These are phyloP conservation scores for Sambucus nigra DNA, from an alignment of 129 eudicot species.

Conservation along the genomic window DNA sequence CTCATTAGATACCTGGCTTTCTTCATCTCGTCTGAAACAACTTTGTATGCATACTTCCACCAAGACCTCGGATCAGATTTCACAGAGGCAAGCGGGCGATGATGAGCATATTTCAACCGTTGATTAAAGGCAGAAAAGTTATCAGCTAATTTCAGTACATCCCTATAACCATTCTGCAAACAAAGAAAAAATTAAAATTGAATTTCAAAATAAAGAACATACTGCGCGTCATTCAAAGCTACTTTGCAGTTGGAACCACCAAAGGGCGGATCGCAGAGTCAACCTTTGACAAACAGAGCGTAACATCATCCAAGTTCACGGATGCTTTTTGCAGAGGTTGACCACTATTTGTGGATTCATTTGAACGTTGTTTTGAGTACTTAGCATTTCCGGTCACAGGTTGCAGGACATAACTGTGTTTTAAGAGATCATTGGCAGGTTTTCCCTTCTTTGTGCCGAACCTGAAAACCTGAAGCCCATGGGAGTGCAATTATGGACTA, in stretches of 20 bases:
- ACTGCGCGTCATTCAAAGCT: background rate
- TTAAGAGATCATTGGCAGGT: slow-evolving; percentile 33
- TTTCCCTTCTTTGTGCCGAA: slow-evolving; percentile 81
- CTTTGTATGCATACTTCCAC: slow-evolving; percentile 89
- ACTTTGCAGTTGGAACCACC: slow-evolving; percentile 3
- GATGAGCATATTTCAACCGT: slow-evolving; percentile 76
- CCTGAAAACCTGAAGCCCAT: slow-evolving; percentile 57
- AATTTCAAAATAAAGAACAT: background rate
- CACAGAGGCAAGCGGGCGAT: slow-evolving; percentile 71
- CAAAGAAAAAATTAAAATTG: background rate
- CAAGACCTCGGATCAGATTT: slow-evolving; percentile 76
- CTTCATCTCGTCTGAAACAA: slow-evolving; percentile 64
- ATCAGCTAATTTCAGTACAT: slow-evolving; percentile 82
- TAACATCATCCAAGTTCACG: slow-evolving; percentile 87
- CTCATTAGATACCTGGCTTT: slow-evolving; percentile 56
- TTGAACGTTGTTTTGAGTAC: slow-evolving; percentile 53
- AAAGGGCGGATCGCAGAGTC: slow-evolving; percentile 10
- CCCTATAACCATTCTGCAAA: slow-evolving; percentile 81
- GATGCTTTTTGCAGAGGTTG: slow-evolving; percentile 73
- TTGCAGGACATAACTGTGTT: slow-evolving; percentile 73
- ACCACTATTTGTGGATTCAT: slow-evolving; percentile 33
- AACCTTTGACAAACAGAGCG: slow-evolving; percentile 88
- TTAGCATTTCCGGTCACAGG: slow-evolving; percentile 92
- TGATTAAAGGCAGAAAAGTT: slow-evolving; percentile 89
- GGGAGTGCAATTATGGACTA: slow-evolving; percentile 10